Base-by-base conservation (phyloP, 805 yeast species). In the Lipomyces sp. region DNA sequence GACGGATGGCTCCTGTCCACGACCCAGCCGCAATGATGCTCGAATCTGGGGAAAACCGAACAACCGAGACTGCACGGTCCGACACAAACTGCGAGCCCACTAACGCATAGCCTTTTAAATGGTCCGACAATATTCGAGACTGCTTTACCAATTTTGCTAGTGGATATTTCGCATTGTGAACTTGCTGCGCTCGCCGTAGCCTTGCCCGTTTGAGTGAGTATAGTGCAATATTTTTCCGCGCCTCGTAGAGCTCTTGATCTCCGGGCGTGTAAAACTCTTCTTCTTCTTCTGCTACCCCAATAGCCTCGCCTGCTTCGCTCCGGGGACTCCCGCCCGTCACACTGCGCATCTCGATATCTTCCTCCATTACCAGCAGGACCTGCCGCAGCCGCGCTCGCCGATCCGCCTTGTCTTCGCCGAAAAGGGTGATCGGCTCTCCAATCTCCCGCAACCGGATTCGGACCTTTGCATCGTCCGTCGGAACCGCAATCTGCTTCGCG, bases 181-280 rank as follows among this genome's bases (percentile, higher is more conserved):
- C 37, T 16, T 53, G 56, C 33, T 11, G 28, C 14, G 18, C 38
- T 11, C 43, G 53, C 22, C 59, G 36, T 19, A 16, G 41, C 14
- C 46, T 31, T 10, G 61, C 57, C 32, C 66, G 66, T 0, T 47
- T 38, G 2, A 84, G 59, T 0, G 95, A 83, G 48, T 67, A 68
- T 4, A 67, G 53, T 0, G 88, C 76, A 0, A 90, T 71, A 2
- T 58, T 53, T 33, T 68, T 64, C 45, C 98, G 73, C 0, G 80
- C 74, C 1, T 72, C 68, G 6, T 74, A 68, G 8, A 90, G 66
- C 4, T 73, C 77, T 2, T 68, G 70, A 0, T 77, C 67, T 0
- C 95, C 96, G 0, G 95, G 95, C 0, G 96, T 88, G 62, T 81
- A 88, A 62, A 84, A 89, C 53, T 88, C 95, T 44, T 83, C 95